These are phyloP conservation scores for Vinca major DNA, from an alignment of 305 asterid species.

Conservation along the genomic window DNA sequence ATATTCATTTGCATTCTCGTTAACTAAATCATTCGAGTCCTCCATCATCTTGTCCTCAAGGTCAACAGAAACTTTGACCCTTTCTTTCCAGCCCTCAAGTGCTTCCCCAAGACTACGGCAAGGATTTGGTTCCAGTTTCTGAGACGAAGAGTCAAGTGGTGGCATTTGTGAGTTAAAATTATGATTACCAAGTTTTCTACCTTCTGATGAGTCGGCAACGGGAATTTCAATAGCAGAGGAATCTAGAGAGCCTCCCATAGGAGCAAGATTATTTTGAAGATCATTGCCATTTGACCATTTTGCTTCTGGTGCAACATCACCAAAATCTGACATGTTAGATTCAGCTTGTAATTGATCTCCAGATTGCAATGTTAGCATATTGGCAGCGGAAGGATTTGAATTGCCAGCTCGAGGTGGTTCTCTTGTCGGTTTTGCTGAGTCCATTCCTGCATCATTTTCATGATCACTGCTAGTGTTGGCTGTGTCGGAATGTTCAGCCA, in stretches of 20 bases:
- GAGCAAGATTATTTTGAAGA: constrained; percentile 44
- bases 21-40: constrained; percentile 41
- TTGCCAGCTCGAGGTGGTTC: constrained; percentile 29
- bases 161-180: constrained; percentile 33
- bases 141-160: constrained; percentile 34
- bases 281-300: constrained; percentile 36
- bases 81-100: constrained; percentile 96
- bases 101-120: constrained; percentile 87
- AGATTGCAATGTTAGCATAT: constrained; percentile 28
- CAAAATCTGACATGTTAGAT: constrained; percentile 30
- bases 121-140: constrained; percentile 68
- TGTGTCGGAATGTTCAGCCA: constrained; percentile 36
- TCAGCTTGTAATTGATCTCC: constrained; percentile 33
- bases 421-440: constrained; percentile 29
- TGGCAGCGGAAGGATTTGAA: constrained; percentile 27
- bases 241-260: constrained; percentile 48
- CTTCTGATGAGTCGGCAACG: constrained; percentile 46
- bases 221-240: constrained; percentile 43
- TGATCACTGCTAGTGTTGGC: constrained; percentile 26
- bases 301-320: constrained; percentile 42
- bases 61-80: constrained; percentile 76
- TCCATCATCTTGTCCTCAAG: constrained; percentile 34
- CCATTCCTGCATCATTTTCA: constrained; percentile 38
- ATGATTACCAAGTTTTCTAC: constrained; percentile 39
- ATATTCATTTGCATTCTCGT: constrained; percentile 72